phyloP scores from a whole-genome alignment of 1,284 basidiomycete species.

The Somion occarium region DNA sequence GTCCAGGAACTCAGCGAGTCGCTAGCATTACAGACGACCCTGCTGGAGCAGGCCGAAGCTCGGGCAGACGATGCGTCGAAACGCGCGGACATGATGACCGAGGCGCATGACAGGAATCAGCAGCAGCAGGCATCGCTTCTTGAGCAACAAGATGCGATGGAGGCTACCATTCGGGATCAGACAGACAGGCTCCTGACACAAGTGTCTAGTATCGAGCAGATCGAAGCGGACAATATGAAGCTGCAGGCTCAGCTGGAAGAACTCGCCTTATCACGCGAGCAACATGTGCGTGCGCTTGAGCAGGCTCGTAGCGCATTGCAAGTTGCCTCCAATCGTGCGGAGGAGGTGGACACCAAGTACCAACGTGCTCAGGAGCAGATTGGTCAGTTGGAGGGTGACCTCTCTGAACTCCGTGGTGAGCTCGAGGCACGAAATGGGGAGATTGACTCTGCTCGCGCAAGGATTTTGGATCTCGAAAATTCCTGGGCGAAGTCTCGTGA shows the following conservation, averaged over 20 bases:
- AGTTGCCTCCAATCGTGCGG: constrained; percentile 71
- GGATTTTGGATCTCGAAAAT: constrained; percentile 75
- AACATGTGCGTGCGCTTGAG: constrained; percentile 83
- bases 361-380: constrained; percentile 66
- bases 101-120: constrained; percentile 65
- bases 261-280: constrained; percentile 63
- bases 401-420: constrained; percentile 75
- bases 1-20: constrained; percentile 72
- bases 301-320: constrained; percentile 79
- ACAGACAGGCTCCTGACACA: constrained; percentile 73
- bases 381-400: constrained; percentile 62
- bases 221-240: constrained; percentile 74
- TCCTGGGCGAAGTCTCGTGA: constrained; percentile 86
- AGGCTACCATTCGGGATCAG: constrained; percentile 75
- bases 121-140: constrained; percentile 76
- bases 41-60: constrained; percentile 79
- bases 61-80: constrained; percentile 77
- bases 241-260: constrained; percentile 71
- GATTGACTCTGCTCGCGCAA: constrained; percentile 60
- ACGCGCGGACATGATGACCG: constrained; percentile 81
- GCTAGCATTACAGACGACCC: constrained; percentile 68
- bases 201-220: constrained; percentile 72
- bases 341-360: constrained; percentile 79
- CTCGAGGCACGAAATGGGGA: constrained; percentile 72
- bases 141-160: constrained; percentile 56